Base-by-base conservation (phyloP, 305 asterid species). In the Coffea humblotiana region DNA sequence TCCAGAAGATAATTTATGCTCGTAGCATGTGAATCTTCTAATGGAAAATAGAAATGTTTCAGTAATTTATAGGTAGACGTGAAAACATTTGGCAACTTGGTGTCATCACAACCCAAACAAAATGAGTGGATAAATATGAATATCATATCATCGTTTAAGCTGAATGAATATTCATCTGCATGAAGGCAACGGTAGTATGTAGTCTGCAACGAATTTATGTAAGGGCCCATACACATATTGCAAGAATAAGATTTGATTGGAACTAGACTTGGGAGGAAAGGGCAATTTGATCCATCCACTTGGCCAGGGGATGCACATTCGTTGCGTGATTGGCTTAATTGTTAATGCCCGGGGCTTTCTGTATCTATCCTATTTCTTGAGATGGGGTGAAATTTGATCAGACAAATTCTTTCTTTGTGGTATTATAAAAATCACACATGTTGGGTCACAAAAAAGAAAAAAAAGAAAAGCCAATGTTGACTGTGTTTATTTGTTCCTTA, bases 321-420 rank as follows among this genome's bases (percentile, higher is more conserved):
- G 80, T 23, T 60, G 79, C 90, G 91, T 89, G 90, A 88, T 72
- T 82, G 68, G 76, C 81, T 81, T 91, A 81, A 90, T 68, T 88
- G 80, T 72, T 63, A 65, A 78, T 48, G 48, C 49, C 64, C 76
- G 69, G 25, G 25, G 23, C 9, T 27, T 18, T 21, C 14, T 66
- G 35, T 16, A 11, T 29, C 3, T 8, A 13, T 21, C 29, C 14
- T 25, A 37, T 27, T 75, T 40, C 27, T 71, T 29, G 51, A 64
- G 13, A 23, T 23, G 66, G 29, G 14, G 29, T 61, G 49, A 23
- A 32, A 27, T 37, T 29, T 49, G 67, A 78, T 5, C 10, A 32
- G 15, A 49, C 54, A 49, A 49, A 49, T 49, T 49, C 54, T 49
- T 49, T 49, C 43, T 5, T 5, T 40, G 6, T 40, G 43, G 9